A percentile compares a stretch with the other conserved stretches of the same genome.
These are phyloP conservation scores for Pholiota conissans DNA, from an alignment of 768 basidiomycete species.

Conservation along the genomic window DNA sequence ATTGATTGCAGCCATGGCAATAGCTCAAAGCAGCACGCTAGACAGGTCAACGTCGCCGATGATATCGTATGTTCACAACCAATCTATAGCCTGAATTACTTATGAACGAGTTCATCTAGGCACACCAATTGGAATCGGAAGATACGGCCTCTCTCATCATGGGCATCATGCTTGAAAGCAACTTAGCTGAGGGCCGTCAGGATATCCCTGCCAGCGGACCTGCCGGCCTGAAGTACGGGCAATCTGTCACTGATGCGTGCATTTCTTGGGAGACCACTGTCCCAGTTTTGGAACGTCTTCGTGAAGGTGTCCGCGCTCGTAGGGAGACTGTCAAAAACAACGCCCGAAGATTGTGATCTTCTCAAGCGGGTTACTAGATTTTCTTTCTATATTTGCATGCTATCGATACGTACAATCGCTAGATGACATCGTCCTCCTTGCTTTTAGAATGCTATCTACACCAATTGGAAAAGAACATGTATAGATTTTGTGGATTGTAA, in stretches of 20 bases:
- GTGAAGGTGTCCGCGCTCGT: constrained; percentile 85
- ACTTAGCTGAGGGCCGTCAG: constrained; percentile 85
- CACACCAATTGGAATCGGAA: constrained; percentile 66
- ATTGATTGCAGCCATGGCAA: constrained; percentile 98
- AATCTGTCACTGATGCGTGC: constrained; percentile 88
- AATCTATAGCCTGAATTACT: background rate
- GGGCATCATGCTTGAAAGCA: constrained; percentile 96
- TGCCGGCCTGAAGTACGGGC: constrained; percentile 74
- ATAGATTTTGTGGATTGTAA: background rate
- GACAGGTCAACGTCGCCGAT: constrained; percentile 86
- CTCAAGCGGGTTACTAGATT: background rate
- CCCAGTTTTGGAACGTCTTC: constrained; percentile 76
- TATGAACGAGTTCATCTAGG: constrained; percentile 41
- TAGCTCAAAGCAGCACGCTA: constrained; percentile 86
- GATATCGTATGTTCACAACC: constrained; percentile 65
- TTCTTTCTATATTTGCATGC: background rate
- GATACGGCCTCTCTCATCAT: constrained; percentile 77
- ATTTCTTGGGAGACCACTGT: constrained; percentile 90
- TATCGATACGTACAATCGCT: background rate
- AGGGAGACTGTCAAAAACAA: constrained; percentile 44
- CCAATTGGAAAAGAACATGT: background rate
- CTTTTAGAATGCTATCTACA: background rate
- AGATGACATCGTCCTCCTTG: background rate
- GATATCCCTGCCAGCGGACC: constrained; percentile 77
- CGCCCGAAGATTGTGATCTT: constrained; percentile 13